Conservation (phyloP, 257 asterid genomes). For the Salvia splendens region DNA sequence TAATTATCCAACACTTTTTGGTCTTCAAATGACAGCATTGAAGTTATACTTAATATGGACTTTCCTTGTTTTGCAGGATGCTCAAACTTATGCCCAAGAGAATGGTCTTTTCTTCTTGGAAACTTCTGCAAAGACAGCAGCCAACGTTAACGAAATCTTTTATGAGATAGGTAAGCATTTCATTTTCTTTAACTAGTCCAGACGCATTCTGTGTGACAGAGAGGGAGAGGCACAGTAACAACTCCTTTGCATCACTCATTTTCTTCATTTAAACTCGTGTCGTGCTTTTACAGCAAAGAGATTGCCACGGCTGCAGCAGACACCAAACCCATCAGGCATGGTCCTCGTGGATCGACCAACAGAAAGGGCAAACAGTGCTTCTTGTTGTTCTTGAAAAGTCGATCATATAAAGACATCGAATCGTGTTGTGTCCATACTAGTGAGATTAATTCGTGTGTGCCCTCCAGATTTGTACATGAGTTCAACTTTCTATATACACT, state of each 20-base stretch:
- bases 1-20: neutral
- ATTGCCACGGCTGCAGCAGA: slow-evolving; percentile 79
- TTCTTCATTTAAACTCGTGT: neutral
- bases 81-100: slow-evolving; percentile 62
- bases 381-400: slow-evolving; percentile 61
- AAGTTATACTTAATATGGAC: slow-evolving; percentile 18
- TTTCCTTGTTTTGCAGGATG: slow-evolving; percentile 49
- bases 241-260: neutral
- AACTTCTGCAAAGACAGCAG: slow-evolving; percentile 74
- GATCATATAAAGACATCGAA: slow-evolving; percentile 15
- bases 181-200: neutral
- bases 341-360: slow-evolving; percentile 77
- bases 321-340: slow-evolving; percentile 80
- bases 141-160: slow-evolving; percentile 61
- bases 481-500: slow-evolving; percentile 19
- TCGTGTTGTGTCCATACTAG: slow-evolving; percentile 33
- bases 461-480: slow-evolving; percentile 39
- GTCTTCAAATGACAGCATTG: slow-evolving; percentile 6
- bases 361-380: slow-evolving; percentile 41
- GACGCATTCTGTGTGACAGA: neutral
- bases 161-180: slow-evolving; percentile 56
- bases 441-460: slow-evolving; percentile 21
- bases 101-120: slow-evolving; percentile 73
- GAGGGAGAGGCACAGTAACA: neutral
- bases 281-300: slow-evolving; percentile 61